A percentile compares a stretch with the other conserved stretches of the same genome.
Evolutionary conservation across 495 filamentous ascomycete species (phyloP).

Genomic region (Aspergillus ellipticus): DNA sequence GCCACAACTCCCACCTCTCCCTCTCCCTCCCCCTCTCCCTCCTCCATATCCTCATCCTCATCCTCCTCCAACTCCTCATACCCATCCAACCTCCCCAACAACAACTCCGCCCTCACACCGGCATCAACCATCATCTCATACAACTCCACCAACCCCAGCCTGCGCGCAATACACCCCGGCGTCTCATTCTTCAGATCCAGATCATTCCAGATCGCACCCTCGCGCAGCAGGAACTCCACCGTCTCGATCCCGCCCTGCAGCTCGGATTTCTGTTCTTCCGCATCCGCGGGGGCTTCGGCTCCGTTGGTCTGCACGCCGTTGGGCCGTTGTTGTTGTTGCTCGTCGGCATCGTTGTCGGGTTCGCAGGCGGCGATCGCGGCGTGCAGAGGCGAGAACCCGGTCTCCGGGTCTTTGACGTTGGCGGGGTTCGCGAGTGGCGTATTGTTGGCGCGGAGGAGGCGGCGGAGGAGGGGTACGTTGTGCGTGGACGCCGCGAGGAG

Average conservation of each 20-base stretch:
- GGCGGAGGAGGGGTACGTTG: constrained; percentile 68
- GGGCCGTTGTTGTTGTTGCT: constrained; percentile 14
- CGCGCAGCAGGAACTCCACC: constrained; percentile 71
- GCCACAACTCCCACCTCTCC: constrained; percentile 21
- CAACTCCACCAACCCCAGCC: constrained; percentile 65
- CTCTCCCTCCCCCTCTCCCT: constrained; percentile 20
- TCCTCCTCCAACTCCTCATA: constrained; percentile 70
- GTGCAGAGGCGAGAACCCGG: constrained; percentile 83
- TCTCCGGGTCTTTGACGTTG: constrained; percentile 77
- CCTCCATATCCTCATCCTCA: constrained; percentile 52
- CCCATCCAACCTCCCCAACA: constrained; percentile 70
- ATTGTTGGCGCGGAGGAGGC: constrained; percentile 60
- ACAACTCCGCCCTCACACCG: constrained; percentile 83
- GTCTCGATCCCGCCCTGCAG: constrained; percentile 60
- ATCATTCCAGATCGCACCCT: constrained; percentile 97
- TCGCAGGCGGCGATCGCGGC: constrained; percentile 85
- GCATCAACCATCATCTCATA: constrained; percentile 89
- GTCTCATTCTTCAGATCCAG: constrained; percentile 82
- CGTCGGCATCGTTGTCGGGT: constrained; percentile 34
- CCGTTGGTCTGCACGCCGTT: constrained; percentile 24
- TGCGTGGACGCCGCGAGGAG: constrained; percentile 83
- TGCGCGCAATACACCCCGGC: constrained; percentile 78
- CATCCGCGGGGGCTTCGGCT: neutral
- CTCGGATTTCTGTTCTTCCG: constrained; percentile 39
- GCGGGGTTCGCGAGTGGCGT: constrained; percentile 48